Conservation (phyloP, 805 yeast genomes). For the Yamadazyma sp. region DNA sequence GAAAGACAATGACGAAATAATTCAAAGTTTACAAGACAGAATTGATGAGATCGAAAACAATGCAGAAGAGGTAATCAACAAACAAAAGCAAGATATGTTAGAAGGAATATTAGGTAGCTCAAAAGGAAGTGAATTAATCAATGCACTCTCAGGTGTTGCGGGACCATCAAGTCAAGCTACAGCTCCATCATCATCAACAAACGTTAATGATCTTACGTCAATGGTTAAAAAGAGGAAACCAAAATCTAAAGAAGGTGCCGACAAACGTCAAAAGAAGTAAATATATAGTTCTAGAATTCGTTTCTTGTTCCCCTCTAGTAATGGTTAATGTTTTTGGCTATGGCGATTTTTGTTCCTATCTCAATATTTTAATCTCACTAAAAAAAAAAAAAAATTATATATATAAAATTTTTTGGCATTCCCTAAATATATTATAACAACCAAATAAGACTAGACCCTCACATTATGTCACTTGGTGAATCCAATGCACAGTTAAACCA, state of each 20-base stretch:
- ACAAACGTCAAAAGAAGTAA: slow-evolving; percentile 10
- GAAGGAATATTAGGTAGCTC: slow-evolving; percentile 54
- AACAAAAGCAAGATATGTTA: slow-evolving; percentile 51
- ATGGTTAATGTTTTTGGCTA: too few relatives aligned
- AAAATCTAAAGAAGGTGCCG: slow-evolving; percentile 8
- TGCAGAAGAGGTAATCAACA: slow-evolving; percentile 46
- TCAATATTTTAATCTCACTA: too few relatives aligned
- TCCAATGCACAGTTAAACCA: too few relatives aligned
- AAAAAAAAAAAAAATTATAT: too few relatives aligned
- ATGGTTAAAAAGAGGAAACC: slow-evolving; percentile 57
- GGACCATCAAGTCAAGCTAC: slow-evolving; percentile 12
- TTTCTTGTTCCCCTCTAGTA: too few relatives aligned
- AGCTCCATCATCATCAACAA: slow-evolving; percentile 6
- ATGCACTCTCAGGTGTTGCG: slow-evolving; percentile 9
- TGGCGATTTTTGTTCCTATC: too few relatives aligned
- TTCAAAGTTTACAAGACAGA: slow-evolving; percentile 56
- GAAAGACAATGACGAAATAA: slow-evolving; percentile 42
- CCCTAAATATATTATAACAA: too few relatives aligned
- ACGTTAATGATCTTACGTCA: slow-evolving; percentile 59
- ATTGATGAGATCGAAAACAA: slow-evolving; percentile 52
- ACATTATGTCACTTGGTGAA: too few relatives aligned
- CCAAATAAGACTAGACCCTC: too few relatives aligned
- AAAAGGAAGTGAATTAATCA: slow-evolving; percentile 13
- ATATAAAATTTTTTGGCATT: too few relatives aligned
- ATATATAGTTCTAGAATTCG: too few relatives aligned